Base-by-base conservation (phyloP, 1,284 basidiomycete genomes). In the Coniferiporia weirii region DNA sequence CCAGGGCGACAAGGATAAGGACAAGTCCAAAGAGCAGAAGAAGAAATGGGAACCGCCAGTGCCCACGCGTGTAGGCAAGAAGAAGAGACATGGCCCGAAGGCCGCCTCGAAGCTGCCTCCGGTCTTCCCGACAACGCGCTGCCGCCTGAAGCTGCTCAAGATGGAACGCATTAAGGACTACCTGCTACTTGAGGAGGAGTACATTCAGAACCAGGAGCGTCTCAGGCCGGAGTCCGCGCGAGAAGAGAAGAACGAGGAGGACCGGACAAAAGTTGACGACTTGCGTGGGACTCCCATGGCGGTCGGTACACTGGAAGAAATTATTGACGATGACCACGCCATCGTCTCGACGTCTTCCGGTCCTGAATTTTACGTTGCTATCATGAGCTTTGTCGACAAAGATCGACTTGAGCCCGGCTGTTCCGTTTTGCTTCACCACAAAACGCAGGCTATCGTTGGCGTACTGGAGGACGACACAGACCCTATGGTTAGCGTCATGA, bases 41-140 rank as follows among this genome's bases (percentile, higher is more conserved):
- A 94, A 96, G 84, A 98, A 98, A 78, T 99, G 96, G 95, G 97
- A 99, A 73, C 95, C 97, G 10, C 97, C 97, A 64, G 84, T 98
- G 55, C 96, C 97, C 10, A 98, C 97, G 40, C 90, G 95, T 60
- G 93, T 98, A 38, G 97, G 97, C 58, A 97, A 96, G 84, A 94
- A 91, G 75, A 89, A 90, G 79, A 88, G 83, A 77, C 84, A 87
- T 64, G 97, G 97, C 22, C 96, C 97, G 19, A 89, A 94, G 62
- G 82, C 95, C 1, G 85, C 95, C 1, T 90, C 90, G 51, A 97
- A 97, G 71, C 86, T 99, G 4, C 96, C 97, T 20, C 79, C 94
- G 15, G 93, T 99, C 20, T 95, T 84, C 72, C 96, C 96, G 13
- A 97, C 92, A 47, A 98, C 95, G 36, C 87, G 97, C 59, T 99